Evolutionary conservation across 1,139 yeast genomes (phyloP).

Genomic region (Groenewaldozyma sp.): DNA sequence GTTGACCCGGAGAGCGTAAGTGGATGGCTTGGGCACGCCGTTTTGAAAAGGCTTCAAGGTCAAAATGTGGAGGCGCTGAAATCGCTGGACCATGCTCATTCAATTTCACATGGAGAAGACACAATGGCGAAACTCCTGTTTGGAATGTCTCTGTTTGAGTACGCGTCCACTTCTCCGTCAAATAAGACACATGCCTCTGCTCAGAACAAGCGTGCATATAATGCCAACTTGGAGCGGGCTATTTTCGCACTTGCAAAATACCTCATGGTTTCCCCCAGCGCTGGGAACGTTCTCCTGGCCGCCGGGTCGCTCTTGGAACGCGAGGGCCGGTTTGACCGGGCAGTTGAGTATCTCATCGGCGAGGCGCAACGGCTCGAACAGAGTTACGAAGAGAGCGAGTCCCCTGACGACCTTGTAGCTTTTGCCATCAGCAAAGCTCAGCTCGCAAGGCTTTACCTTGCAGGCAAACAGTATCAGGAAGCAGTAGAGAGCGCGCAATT

Average conservation of each 20-base stretch:
- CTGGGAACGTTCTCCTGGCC: slow-evolving; percentile 51
- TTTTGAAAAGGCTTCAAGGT: slow-evolving; percentile 54
- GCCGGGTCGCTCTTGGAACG: slow-evolving; percentile 48
- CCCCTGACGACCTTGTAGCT: slow-evolving; percentile 38
- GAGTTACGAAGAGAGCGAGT: slow-evolving; percentile 49
- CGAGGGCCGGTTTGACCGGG: slow-evolving; percentile 49
- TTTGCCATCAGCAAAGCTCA: slow-evolving; percentile 59
- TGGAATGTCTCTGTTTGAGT: slow-evolving; percentile 46
- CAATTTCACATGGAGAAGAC: slow-evolving; percentile 63
- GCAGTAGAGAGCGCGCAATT: slow-evolving; percentile 57
- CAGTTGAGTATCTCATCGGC: slow-evolving; percentile 39
- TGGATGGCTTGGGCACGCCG: slow-evolving; percentile 88
- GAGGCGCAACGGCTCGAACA: slow-evolving; percentile 46
- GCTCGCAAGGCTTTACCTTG: slow-evolving; percentile 61
- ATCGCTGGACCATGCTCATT: slow-evolving; percentile 67
- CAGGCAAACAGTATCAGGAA: slow-evolving; percentile 41
- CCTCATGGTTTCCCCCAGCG: slow-evolving; percentile 57
- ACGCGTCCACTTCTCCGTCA: background rate
- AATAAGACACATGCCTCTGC: slow-evolving; percentile 9
- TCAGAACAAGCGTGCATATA: slow-evolving; percentile 8
- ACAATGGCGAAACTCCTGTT: slow-evolving; percentile 66
- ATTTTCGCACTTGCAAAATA: slow-evolving; percentile 66
- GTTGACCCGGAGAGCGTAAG: slow-evolving; percentile 65
- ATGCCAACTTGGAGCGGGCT: slow-evolving; percentile 34
- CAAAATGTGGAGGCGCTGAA: slow-evolving; percentile 42